Evolutionary conservation across 768 basidiomycete genomes (phyloP), one percentile per base, ranked within the genome.

Genomic region (Hericium alpestre): DNA sequence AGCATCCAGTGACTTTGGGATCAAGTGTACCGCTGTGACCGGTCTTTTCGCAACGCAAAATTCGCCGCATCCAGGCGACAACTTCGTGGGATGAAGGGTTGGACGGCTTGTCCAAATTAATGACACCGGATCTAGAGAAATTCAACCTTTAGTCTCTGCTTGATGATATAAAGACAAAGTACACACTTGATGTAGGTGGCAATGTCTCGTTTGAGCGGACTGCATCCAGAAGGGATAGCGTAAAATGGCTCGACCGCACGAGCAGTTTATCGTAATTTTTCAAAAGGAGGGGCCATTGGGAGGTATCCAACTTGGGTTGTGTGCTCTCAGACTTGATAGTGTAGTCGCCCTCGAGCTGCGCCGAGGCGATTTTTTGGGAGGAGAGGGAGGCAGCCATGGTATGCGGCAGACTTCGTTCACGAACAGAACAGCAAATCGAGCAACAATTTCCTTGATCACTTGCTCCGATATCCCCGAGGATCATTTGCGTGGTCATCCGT

Each of bases 1-100:
- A 71, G 73, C 96, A 99, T 13, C 96, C 96, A 53, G 96, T 99
- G 63, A 99, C 96, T 72, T 99, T 99, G 51, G 96, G 96, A 70
- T 99, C 96, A 50, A 99, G 81, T 47, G 96, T 99, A 63, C 96
- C 96, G 58, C 93, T 96, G 74, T 99, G 96, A 43, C 96, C 96
- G 0, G 96, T 99, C 75, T 99, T 98, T 72, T 98, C 96, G 23
- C 89, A 92, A 20, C 94, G 85, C 55, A 99, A 72, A 61, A 99
- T 99, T n/a, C 96, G 83, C 64, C 94, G 82, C 61, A 99, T 74
- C 96, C 96, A 99, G 15, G 96, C 96, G 63, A 99, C 96, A 55
- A 99, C 96, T 77, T 99, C 96, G 72, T 99, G 96, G 4, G 94
- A 95, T 16, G 94, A 96, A 3, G 95, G 95, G 73, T 98, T 99